phyloP scores from a whole-genome alignment of 2,329 filamentous ascomycete species.

The Sphaerulina populicola region DNA sequence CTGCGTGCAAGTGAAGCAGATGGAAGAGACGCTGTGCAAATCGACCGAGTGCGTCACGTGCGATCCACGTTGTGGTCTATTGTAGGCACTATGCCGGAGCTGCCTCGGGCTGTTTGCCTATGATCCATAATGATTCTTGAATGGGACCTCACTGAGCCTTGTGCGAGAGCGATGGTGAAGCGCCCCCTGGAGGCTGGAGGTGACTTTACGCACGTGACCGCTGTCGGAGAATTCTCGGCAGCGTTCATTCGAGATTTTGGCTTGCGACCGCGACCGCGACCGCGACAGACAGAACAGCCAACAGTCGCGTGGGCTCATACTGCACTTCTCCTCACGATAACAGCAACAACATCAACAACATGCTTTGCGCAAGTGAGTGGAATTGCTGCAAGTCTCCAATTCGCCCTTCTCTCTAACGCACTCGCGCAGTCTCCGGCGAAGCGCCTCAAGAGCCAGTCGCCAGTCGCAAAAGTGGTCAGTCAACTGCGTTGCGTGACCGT shows the following conservation, averaged over 20 bases:
- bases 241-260: not conserved
- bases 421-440: conserved; percentile 76
- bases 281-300: no score
- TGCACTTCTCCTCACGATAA: not conserved
- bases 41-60: not conserved
- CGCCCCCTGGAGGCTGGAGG: not conserved
- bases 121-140: not conserved
- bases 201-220: no score
- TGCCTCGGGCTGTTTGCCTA: conserved; percentile 1
- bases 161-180: conserved; percentile 5
- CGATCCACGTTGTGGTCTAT: not conserved
- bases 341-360: conserved; percentile 6
- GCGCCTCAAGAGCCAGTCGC: conserved; percentile 89
- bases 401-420: conserved; percentile 12
- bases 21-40: not conserved
- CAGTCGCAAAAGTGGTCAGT: conserved; percentile 83
- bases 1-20: not conserved
- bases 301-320: not conserved
- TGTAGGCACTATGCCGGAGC: not conserved
- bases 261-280: not conserved
- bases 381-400: not conserved
- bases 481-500: conserved; percentile 7
- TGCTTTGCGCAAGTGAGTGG: conserved; percentile 36
- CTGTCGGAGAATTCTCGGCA: no score
- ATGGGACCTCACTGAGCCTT: not conserved